Conservation (phyloP, 169 alveolate species). For the Toxoplasma gondii region DNA sequence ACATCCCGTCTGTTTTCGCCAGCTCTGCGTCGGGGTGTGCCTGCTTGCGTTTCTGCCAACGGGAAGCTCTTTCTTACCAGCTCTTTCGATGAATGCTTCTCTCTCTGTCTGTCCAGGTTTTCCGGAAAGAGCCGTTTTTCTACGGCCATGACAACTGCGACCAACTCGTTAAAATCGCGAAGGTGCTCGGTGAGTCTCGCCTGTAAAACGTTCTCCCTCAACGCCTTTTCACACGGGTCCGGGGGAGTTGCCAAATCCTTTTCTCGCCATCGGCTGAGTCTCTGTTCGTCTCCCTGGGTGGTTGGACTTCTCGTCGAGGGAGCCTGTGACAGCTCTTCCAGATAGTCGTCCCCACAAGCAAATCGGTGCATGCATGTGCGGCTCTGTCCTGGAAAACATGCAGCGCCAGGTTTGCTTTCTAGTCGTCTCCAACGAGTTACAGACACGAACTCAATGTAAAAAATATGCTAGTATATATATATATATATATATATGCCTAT, state of each 20-base stretch:
- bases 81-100: neutral
- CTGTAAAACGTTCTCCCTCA: neutral
- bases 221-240: neutral
- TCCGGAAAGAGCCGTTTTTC: slow-evolving; percentile 92
- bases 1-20: slow-evolving; percentile 62
- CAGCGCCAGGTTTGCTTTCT: too few relatives aligned
- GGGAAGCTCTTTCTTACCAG: neutral
- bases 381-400: too few relatives aligned
- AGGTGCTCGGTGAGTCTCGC: slow-evolving; percentile 76
- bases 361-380: too few relatives aligned
- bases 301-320: too few relatives aligned
- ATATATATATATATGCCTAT: too few relatives aligned
- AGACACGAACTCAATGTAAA: too few relatives aligned
- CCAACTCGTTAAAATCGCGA: slow-evolving; percentile 97
- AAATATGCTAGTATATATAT: too few relatives aligned
- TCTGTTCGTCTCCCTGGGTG: neutral
- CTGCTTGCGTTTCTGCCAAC: neutral
- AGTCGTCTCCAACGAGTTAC: too few relatives aligned
- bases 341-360: too few relatives aligned
- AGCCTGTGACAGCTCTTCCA: too few relatives aligned
- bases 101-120: slow-evolving; percentile 72
- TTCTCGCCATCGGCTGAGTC: neutral
- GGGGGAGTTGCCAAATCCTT: neutral
- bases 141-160: slow-evolving; percentile 97
- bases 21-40: slow-evolving; percentile 62